Base-by-base conservation (phyloP, 1,284 basidiomycete genomes). In the Leccinum pallidistipes region DNA sequence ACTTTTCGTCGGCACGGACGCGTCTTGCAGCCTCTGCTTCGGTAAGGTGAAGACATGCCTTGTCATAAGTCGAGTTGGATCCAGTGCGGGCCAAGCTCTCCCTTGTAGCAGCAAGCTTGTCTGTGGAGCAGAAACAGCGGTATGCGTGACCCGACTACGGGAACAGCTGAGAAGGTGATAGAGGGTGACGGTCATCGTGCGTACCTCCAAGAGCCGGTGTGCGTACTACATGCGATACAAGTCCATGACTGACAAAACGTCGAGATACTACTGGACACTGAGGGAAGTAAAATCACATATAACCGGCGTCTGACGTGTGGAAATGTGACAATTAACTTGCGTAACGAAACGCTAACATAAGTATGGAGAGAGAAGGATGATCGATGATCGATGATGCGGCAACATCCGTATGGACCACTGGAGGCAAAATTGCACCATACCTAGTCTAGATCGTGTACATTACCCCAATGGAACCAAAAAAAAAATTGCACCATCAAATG, bases 81-180 rank as follows among this genome's bases (percentile, higher is more conserved):
- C 93, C 94, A 1, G 84, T 75, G 5, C 87, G 82, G 5, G 87
- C 86, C 5, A 95, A 79, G 36, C 80, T 82, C 66, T 90, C 84
- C 21, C 91, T 86, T 34, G 88, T 91, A 14, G 81, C 79, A 0
- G 83, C 74, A 1, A 97, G 80, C 54, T 84, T 83, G 62, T 91
- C 86, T 0, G 86, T 79, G 0, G 88, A 84, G 73, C 96, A 97
- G 78, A 99, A 99, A 74, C 97, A 98, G 27, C 93, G 87, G 74
- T 99, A 99, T 2, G 97, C 97, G 61, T 92, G 85, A 1, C 91
- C 92, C 18, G 84, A 83, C 93, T 95, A 66, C 31, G 29, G 18
- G 54, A 57, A 21, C 38, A 29, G 50, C 5, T 61, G 32, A 58
- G 54, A 49, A 2, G 43, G 14, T 21, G 14, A 36, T 3, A 45